phyloP scores from a whole-genome alignment of 2,329 filamentous ascomycete species.

The Xylaria sp. region DNA sequence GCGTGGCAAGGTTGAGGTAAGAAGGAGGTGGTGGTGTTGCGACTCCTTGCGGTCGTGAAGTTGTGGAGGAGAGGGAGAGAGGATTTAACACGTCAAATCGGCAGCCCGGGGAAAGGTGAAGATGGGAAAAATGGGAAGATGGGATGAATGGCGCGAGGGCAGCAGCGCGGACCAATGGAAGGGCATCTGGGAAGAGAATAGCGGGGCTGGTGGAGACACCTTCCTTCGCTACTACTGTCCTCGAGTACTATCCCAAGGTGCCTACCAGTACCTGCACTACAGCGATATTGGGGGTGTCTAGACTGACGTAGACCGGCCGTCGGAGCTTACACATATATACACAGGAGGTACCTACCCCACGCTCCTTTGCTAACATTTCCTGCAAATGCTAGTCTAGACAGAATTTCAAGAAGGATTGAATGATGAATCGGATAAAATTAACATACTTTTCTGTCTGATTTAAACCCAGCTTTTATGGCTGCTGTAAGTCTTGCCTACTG shows the following conservation, averaged over 20 bases:
- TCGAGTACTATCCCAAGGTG: background rate
- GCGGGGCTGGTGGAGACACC: conserved; percentile 8
- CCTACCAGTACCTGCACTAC: no score
- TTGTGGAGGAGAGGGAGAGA: conserved; percentile 34
- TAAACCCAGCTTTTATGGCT: background rate
- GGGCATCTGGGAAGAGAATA: background rate
- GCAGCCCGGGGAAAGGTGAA: conserved; percentile 31
- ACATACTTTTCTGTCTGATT: background rate
- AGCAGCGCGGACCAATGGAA: conserved; percentile 20
- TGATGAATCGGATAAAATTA: background rate
- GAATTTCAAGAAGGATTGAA: background rate
- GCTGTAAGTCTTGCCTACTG: background rate
- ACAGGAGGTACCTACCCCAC: no score
- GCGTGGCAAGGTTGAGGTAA: conserved; percentile 2
- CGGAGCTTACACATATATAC: no score
- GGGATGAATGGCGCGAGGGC: conserved; percentile 31
- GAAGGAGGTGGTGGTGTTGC: conserved; percentile 8
- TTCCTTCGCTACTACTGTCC: background rate
- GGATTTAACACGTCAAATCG: conserved; percentile 26
- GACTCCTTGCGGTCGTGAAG: conserved; percentile 18
- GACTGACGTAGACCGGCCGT: no score
- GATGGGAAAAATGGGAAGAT: conserved; percentile 39
- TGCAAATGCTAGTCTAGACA: no score
- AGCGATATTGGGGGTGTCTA: no score
- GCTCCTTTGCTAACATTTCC: no score